Evolutionary conservation across 2,329 filamentous ascomycete species (phyloP), one percentile per base, ranked within the genome.

Genomic region (Sporothrix dimorphospora): DNA sequence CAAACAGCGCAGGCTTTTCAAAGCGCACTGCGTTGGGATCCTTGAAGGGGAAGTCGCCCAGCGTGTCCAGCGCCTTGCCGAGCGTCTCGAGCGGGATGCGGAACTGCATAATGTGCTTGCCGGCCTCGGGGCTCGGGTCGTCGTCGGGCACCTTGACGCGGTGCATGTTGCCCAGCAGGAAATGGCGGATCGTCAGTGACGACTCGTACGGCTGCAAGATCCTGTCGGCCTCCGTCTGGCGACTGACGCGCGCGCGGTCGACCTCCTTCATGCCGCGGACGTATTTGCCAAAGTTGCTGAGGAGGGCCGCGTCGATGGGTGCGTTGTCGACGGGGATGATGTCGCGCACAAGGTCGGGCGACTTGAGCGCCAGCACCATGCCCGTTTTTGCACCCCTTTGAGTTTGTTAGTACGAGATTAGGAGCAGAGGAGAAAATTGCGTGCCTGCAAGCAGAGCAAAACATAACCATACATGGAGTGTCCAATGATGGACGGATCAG

Each of bases 291-390:
- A 98, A 98, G 78, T 91, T 89, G 74, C 87, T 89, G 74, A 88
- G 87, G 3, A 98, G 85, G 0, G 88, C 87, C 16, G 92, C 92
- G 79, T 97, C 94, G 9, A 97, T 86, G 1, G 95, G 95, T 4
- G 94, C 94, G 79, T 98, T 98, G 83, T 98, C 95, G 14, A 98
- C 94, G 1, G 94, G 87, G 38, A 98, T 87, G 69, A 98, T 83
- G 76, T 91, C 89, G 19, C 86, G 85, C 72, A 97, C 86, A 2
- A 90, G 82, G 6, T 88, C 83, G 0, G 93, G 93, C 0, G 89
- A 86, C 57, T 87, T 85, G 47, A 98, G 87, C 3, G 94, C 94
- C 72, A 98, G 84, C 0, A 92, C 86, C 95, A 98, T 98, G 77
- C 93, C 94, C 1, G 92, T 90, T 84, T 98, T 98, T 63, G 95